Conservation (phyloP, 192 early-diverging fungal species). For the Ramicandelaber brevisporus region DNA sequence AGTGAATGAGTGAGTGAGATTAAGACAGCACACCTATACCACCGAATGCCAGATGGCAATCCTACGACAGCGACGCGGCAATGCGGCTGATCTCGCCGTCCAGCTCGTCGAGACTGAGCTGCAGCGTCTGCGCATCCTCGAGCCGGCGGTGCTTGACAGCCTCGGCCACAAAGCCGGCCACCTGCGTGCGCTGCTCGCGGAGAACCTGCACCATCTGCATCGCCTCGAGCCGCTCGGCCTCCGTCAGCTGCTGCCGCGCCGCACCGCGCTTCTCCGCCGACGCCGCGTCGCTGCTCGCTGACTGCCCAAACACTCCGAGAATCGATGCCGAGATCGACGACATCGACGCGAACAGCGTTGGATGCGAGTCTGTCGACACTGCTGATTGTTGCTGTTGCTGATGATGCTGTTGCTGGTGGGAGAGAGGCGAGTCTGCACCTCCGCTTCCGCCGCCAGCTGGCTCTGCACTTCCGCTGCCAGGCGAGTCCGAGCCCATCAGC, state of each 20-base stretch:
- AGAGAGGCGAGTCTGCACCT: conserved; percentile 6
- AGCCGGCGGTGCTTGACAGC: conserved; percentile 33
- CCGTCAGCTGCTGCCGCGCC: conserved; percentile 5
- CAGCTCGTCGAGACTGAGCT: conserved; percentile 30
- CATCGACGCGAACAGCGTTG: neutral
- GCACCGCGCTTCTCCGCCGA: too few species aligned
- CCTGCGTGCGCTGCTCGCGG: conserved; percentile 35
- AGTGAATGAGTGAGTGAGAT: too few species aligned
- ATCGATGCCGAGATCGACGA: too few species aligned
- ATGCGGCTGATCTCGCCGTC: conserved; percentile 28
- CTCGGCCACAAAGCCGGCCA: conserved; percentile 33
- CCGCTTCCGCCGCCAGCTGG: conserved; percentile 1
- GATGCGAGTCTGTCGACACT: neutral
- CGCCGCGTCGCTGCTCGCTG: too few species aligned
- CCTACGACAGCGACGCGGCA: too few species aligned
- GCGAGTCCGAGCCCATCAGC: too few species aligned
- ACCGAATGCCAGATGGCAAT: too few species aligned
- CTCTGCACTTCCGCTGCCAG: neutral
- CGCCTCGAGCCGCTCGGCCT: conserved; percentile 5
- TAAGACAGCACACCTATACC: too few species aligned
- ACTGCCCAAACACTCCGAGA: too few species aligned
- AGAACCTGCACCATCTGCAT: conserved; percentile 23
- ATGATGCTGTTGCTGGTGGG: conserved; percentile 1
- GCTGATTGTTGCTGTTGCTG: conserved; percentile 1
- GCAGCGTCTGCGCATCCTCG: conserved; percentile 44